A percentile compares a stretch with the other conserved stretches of the same genome.
Conservation (phyloP, 2,329 filamentous ascomycete genomes). For the Penicillium sp. region DNA sequence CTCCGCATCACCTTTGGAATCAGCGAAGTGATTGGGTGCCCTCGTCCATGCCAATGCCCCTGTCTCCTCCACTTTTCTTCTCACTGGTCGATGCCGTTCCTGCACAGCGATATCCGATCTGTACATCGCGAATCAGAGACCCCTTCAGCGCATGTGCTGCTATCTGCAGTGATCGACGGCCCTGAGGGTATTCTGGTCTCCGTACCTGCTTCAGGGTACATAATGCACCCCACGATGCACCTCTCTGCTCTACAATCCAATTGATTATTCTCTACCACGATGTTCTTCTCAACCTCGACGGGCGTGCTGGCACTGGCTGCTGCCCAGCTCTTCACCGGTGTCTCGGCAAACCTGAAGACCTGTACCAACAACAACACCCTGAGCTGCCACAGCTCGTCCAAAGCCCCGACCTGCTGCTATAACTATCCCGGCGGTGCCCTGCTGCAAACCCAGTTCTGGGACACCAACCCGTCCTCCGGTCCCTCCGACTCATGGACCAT, state of each 20-base stretch:
- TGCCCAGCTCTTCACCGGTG: constrained; percentile 19
- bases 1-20: background rate
- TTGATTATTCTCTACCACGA: constrained; percentile 5
- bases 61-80: background rate
- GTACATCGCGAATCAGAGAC: constrained; percentile 25
- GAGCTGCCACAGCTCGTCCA: constrained; percentile 57
- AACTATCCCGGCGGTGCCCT: constrained; percentile 58
- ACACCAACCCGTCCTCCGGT: constrained; percentile 54
- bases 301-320: constrained; percentile 27
- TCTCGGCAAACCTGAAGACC: constrained; percentile 24
- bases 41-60: background rate
- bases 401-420: constrained; percentile 56
- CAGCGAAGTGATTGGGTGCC: background rate
- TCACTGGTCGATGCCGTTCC: background rate
- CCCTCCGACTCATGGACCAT: constrained; percentile 58
- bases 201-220: background rate
- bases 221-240: background rate
- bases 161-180: constrained; percentile 11
- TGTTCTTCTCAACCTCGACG: constrained; percentile 20
- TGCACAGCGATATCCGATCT: constrained; percentile 20
- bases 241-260: background rate
- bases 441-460: constrained; percentile 62
- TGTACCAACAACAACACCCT: constrained; percentile 43
- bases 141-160: constrained; percentile 29
- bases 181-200: background rate